A percentile compares a stretch with the other conserved stretches of the same genome.
These are phyloP conservation scores for Diaporthe destruens DNA, from an alignment of 2,329 filamentous ascomycete species.

Conservation along the genomic window DNA sequence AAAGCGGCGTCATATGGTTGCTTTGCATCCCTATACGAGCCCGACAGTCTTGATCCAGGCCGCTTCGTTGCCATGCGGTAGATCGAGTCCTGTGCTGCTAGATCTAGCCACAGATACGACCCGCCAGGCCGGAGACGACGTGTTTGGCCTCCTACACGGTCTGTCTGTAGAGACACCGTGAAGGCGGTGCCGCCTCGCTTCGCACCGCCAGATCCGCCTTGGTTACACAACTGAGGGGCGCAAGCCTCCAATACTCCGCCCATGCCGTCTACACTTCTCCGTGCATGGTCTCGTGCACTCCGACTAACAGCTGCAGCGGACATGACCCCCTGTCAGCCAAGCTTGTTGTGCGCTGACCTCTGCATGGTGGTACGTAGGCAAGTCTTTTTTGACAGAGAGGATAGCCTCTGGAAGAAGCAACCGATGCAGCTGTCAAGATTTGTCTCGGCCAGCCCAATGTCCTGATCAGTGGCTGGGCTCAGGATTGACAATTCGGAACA, in stretches of 20 bases:
- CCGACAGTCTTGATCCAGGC: slow-evolving; percentile 15
- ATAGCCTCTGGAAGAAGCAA: slow-evolving; percentile 26
- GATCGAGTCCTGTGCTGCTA: slow-evolving; percentile 1
- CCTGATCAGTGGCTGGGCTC: not conserved
- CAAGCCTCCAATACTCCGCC: slow-evolving; percentile 33
- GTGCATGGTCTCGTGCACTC: slow-evolving; percentile 31
- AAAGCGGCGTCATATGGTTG: slow-evolving; percentile 30
- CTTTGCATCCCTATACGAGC: slow-evolving; percentile 27
- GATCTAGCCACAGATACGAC: slow-evolving; percentile 1
- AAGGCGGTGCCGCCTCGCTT: slow-evolving; percentile 22
- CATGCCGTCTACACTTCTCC: not conserved
- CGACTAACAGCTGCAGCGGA: slow-evolving; percentile 20
- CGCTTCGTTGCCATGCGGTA: slow-evolving; percentile 8
- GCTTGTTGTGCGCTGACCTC: slow-evolving; percentile 22
- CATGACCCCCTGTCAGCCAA: slow-evolving; percentile 35
- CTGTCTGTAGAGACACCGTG: slow-evolving; percentile 1
- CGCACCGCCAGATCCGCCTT: slow-evolving; percentile 15
- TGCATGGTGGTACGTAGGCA: slow-evolving; percentile 22
- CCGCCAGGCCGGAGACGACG: slow-evolving; percentile 39
- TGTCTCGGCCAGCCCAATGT: slow-evolving; percentile 2
- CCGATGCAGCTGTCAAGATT: slow-evolving; percentile 26
- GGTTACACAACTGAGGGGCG: slow-evolving; percentile 41
- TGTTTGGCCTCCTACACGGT: slow-evolving; percentile 19
- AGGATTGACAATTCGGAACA: not conserved
- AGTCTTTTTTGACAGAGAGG: not conserved